Evolutionary conservation across 2,329 filamentous ascomycete genomes (phyloP).

Genomic region (Parasarocladium wereldwijsianum): DNA sequence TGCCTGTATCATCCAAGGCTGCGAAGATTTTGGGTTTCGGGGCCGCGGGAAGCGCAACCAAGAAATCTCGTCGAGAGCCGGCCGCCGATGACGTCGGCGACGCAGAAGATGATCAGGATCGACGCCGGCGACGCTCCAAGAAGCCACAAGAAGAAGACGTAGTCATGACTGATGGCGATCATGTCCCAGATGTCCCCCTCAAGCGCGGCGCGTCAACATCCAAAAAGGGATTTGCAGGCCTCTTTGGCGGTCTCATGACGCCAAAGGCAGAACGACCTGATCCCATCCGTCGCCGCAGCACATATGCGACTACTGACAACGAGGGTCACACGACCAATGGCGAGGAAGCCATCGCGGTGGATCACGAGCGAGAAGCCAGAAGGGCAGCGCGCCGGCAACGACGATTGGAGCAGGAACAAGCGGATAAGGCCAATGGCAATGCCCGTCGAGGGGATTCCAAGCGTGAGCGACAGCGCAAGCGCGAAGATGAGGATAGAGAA

Average conservation of each 20-base stretch:
- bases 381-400: conserved; percentile 47
- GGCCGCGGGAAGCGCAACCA: conserved; percentile 25
- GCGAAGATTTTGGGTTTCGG: conserved; percentile 62
- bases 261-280: conserved; percentile 24
- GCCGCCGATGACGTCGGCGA: conserved; percentile 14
- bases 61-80: conserved; percentile 30
- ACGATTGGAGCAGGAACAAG: conserved; percentile 33
- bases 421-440: conserved; percentile 28
- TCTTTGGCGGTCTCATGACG: conserved; percentile 42
- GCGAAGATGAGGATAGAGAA: conserved; percentile 47
- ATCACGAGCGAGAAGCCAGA: conserved; percentile 45
- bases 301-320: conserved; percentile 34
- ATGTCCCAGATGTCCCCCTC: conserved; percentile 16
- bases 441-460: conserved; percentile 40
- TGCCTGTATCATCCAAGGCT: conserved; percentile 57
- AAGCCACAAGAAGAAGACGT: conserved; percentile 21
- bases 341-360: conserved; percentile 30
- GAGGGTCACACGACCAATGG: conserved; percentile 37
- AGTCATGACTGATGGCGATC: conserved; percentile 20
- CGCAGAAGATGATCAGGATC: conserved; percentile 15
- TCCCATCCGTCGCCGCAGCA: conserved; percentile 29
- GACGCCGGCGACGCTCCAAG: conserved; percentile 15
- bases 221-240: conserved; percentile 39
- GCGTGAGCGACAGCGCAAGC: conserved; percentile 37
- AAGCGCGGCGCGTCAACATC: conserved; percentile 22